phyloP scores from a whole-genome alignment of 2,329 filamentous ascomycete genomes.

The Fusarium tuaranense region DNA sequence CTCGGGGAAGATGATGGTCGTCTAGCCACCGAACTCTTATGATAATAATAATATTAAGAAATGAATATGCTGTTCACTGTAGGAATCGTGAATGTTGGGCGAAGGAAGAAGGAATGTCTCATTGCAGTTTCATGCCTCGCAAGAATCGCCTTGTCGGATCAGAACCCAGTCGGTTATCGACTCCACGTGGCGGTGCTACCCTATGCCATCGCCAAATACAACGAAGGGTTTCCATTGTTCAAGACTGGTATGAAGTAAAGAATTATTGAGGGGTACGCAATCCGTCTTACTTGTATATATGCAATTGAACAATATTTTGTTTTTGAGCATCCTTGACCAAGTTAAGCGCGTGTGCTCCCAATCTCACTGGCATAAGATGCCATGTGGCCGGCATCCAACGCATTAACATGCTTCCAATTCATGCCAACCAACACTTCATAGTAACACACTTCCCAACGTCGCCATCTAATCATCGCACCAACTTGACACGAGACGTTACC shows the following conservation, averaged over 20 bases:
- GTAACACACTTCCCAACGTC: background rate
- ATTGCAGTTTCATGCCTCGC: background rate
- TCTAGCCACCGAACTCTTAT: background rate
- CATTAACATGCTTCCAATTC: background rate
- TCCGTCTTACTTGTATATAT: background rate
- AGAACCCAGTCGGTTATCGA: background rate
- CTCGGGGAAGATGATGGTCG: background rate
- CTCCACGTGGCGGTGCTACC: background rate
- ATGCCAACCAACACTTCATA: background rate
- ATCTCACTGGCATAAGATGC: background rate
- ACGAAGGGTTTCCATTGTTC: background rate
- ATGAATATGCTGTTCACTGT: background rate
- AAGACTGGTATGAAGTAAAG: background rate
- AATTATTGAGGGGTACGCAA: background rate
- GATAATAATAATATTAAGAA: background rate
- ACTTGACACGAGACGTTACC: background rate
- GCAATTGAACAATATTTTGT: background rate
- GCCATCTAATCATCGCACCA: background rate
- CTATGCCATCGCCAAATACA: background rate
- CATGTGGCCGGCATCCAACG: background rate
- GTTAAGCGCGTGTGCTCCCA: background rate
- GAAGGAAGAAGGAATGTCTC: background rate
- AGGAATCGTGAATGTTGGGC: background rate
- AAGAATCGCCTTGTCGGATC: background rate
- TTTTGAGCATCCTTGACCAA: background rate